Conservation (phyloP, 805 yeast genomes). For the Priceomyces haplophilus region DNA sequence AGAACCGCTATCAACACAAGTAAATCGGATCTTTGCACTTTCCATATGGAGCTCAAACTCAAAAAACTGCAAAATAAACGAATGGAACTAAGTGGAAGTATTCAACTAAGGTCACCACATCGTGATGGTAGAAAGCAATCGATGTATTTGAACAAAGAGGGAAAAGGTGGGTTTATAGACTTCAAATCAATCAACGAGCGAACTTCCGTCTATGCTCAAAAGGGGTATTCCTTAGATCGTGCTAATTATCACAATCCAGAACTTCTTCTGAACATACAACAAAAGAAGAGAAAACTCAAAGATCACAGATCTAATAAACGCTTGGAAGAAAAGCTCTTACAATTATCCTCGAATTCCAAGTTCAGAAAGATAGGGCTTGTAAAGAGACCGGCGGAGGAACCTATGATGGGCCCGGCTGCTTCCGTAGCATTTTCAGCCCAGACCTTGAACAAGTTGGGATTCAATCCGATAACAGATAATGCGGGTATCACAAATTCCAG, state of each 20-base stretch:
- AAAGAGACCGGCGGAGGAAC: constrained; percentile 6
- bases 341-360: constrained; percentile 15
- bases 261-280: constrained; percentile 33
- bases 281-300: constrained; percentile 29
- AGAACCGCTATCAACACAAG: constrained; percentile 55
- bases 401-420: constrained; percentile 5
- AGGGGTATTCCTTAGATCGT: constrained; percentile 14
- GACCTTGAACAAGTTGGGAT: constrained; percentile 44
- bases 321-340: constrained; percentile 36
- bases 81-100: constrained; percentile 69
- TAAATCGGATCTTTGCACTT: constrained; percentile 60
- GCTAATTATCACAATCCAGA: constrained; percentile 50
- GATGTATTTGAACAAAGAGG: constrained; percentile 35
- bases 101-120: constrained; percentile 55
- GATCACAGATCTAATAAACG: constrained; percentile 29
- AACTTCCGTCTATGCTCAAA: constrained; percentile 18
- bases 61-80: constrained; percentile 56
- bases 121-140: constrained; percentile 27
- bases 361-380: constrained; percentile 20
- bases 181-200: constrained; percentile 21
- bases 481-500: constrained; percentile 10
- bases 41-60: constrained; percentile 60
- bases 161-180: constrained; percentile 11
- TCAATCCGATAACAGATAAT: constrained; percentile 44
- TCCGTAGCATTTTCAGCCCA: constrained; percentile 38